phyloP scores from a whole-genome alignment of 1,284 basidiomycete genomes.

The Tilletia horrida region DNA sequence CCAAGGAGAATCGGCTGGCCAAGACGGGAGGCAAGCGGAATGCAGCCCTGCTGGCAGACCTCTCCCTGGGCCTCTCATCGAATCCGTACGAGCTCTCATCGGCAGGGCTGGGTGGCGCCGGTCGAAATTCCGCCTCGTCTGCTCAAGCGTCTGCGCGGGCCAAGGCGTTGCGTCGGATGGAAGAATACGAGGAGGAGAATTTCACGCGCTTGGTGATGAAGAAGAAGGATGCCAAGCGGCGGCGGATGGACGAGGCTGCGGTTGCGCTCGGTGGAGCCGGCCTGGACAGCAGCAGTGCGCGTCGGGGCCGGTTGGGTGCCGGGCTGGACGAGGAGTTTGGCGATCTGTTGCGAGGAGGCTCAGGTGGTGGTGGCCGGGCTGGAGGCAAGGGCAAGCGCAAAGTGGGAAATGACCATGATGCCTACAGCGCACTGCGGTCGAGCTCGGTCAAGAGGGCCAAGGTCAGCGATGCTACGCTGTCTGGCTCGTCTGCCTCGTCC shows the following conservation, averaged over 20 bases:
- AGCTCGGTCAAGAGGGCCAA: background rate
- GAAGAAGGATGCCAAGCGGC: constrained; percentile 77
- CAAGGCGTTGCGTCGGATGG: constrained; percentile 73
- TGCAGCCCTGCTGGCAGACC: constrained; percentile 46
- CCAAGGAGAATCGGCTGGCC: constrained; percentile 52
- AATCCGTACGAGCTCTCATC: constrained; percentile 50
- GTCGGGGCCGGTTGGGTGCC: constrained; percentile 44
- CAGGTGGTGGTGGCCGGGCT: background rate
- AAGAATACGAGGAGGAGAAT: constrained; percentile 92
- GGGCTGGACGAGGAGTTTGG: constrained; percentile 54
- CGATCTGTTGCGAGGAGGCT: constrained; percentile 39
- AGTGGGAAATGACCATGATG: background rate
- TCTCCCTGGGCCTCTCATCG: constrained; percentile 47
- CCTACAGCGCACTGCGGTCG: background rate
- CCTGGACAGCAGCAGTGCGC: constrained; percentile 35
- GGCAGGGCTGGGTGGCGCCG: constrained; percentile 42
- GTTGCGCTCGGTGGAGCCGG: constrained; percentile 72
- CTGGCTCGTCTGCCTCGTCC: background rate
- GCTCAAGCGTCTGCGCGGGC: constrained; percentile 61
- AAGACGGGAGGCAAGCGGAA: constrained; percentile 27
- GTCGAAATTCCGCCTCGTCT: constrained; percentile 31
- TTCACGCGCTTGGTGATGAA: constrained; percentile 87
- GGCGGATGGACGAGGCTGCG: constrained; percentile 83
- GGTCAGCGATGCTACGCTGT: background rate
- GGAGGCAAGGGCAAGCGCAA: background rate